Base-by-base conservation (phyloP, 495 filamentous ascomycete species). In the Aspergillus conjunctus region DNA sequence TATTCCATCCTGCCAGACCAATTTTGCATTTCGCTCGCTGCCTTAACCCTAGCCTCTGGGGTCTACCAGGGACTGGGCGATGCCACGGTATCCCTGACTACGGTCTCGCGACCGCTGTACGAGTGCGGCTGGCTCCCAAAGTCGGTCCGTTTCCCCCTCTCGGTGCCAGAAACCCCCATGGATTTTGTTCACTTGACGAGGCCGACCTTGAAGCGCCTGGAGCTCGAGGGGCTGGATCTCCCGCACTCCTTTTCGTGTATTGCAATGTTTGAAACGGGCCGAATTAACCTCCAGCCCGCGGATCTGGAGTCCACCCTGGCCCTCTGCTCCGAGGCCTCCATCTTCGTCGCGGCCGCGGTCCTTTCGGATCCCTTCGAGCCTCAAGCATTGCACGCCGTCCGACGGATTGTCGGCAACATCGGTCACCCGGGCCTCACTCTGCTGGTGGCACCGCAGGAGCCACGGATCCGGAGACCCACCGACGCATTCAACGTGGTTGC, bases 211-310 rank as follows among this genome's bases (percentile, higher is more conserved):
- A 26, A 17, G 18, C 52, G 39, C 7, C 41, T 31, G 52, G 39
- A 26, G 34, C 31, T 33, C 17, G 31, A 18, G 34, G 34, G 21
- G 14, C 9, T 54, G 3, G 33, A 26, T 26, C 52, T 31, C 18
- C 41, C 52, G 0, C 32, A 22, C 12, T 18, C 52, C 1, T 54
- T 54, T 43, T 31, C 52, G 20, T 54, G 52, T 17, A 41, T 54
- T 10, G 52, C 39, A 54, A 37, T 22, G 4, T 54, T 54, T 39
- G 52, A 54, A 54, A 37, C 52, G 7, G 52, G 52, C 14, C 39
- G 31, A 8, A 31, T 37, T 18, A 54, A 54, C 32, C 52, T 37
- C 11, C 31, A 26, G 14, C 52, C 52, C 5, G 52, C 9, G 2
- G 52, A 34, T 6, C 39, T 37, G 10, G 39, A 54, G 33, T 37